Conservation (phyloP, 1,139 yeast genomes). For the Sugiyamaella paludigena region DNA sequence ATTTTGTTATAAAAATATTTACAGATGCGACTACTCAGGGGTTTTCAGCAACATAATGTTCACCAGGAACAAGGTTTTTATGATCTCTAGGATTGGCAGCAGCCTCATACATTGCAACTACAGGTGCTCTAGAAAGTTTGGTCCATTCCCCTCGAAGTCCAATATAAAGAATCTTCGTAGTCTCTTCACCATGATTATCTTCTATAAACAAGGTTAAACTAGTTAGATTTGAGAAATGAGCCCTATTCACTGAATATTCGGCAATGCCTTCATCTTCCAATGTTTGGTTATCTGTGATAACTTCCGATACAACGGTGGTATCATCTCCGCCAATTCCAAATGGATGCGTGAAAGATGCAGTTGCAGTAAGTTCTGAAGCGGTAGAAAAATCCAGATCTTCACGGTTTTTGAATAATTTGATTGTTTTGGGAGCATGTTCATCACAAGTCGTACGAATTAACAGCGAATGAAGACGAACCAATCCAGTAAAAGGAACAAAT, state of each 20-base stretch:
- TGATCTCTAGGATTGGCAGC: constrained; percentile 95
- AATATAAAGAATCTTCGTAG: constrained; percentile 59
- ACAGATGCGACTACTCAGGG: constrained; percentile 6
- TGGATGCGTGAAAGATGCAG: constrained; percentile 62
- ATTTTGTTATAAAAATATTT: too few species aligned
- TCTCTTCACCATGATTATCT: constrained; percentile 65
- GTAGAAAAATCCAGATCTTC: constrained; percentile 68
- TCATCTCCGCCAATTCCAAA: constrained; percentile 40
- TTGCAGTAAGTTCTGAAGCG: constrained; percentile 50
- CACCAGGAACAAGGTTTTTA: constrained; percentile 48
- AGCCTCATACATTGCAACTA: constrained; percentile 75
- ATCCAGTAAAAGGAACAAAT: constrained; percentile 74
- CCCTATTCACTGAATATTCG: constrained; percentile 80
- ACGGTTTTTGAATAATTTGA: constrained; percentile 73
- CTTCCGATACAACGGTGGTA: constrained; percentile 28
- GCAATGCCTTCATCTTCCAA: constrained; percentile 56
- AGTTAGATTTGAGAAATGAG: constrained; percentile 66
- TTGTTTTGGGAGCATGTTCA: constrained; percentile 59
- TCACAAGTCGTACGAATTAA: constrained; percentile 66
- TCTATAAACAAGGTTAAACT: constrained; percentile 67
- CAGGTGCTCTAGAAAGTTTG: constrained; percentile 59
- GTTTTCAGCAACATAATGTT: constrained; percentile 19
- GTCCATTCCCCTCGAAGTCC: constrained; percentile 83
- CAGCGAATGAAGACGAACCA: constrained; percentile 71
- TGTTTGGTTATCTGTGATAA: constrained; percentile 21